Evolutionary conservation across 345 rosid genomes (phyloP), one percentile per base, ranked within the genome.

Genomic region (Lepidium sativum): DNA sequence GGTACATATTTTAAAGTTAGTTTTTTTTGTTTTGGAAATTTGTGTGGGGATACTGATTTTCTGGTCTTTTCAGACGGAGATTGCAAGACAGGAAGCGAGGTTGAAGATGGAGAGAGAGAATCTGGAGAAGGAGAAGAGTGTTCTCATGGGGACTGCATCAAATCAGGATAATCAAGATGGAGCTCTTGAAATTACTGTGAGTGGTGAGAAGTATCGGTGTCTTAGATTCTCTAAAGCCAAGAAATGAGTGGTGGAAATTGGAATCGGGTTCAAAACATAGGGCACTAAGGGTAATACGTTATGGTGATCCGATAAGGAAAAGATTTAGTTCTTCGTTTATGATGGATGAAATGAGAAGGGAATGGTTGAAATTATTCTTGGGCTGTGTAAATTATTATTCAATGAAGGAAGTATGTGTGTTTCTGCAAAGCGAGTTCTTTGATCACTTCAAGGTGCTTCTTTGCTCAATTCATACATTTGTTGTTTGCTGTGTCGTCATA

Each of bases 141-240:
- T 89, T 21, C 80, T 89, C 1, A 92, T 92, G 98, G 97, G 98
- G 31, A 92, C 98, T 0, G 94, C 98, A 0, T 92, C 98, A 2
- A 88, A 83, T 45, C 97, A 89, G 70, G 98, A 89, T 73, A 87
- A 86, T 74, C 98, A 92, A 80, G 96, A 92, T 14, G 98, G 98
- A 43, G 98, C 98, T 51, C 83, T 91, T 0, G 98, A 91, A 67
- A 91, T 91, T 68, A 91, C 96, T 60, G 98, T 91, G n/a, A 88
- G 92, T 25, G 98, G 98, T n/a, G n/a, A 91, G 79, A 91, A 91
- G 62, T 91, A 91, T 64, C 71, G 96, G 17, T 89, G 98, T 65
- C 86, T 92, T 54, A 77, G 98, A 82, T 92, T 92, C 65, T 71
- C 98, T 4, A 92, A 92, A 86, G 98, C 97, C 2, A 89, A 92